phyloP scores from a whole-genome alignment of 73 alveolate species.

The Blepharisma japonicum region DNA sequence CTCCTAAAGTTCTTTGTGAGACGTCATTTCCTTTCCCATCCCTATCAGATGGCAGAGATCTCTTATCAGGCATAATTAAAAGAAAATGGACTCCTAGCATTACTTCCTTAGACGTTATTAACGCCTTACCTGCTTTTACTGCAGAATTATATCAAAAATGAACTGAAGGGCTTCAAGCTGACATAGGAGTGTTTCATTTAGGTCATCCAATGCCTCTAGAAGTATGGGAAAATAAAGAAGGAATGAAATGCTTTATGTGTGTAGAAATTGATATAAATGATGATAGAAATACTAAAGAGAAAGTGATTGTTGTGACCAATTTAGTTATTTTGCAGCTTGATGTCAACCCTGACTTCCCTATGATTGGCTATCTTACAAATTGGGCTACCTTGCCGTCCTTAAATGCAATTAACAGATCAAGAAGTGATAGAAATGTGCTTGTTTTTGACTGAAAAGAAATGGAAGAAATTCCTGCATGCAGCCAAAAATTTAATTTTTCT shows the following conservation, averaged over 20 bases:
- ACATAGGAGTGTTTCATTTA: too few species aligned
- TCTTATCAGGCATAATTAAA: conserved; percentile 34
- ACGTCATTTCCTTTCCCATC: conserved; percentile 42
- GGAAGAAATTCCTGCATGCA: conserved; percentile 4
- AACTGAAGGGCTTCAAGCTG: too few species aligned
- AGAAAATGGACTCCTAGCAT: conserved; percentile 53
- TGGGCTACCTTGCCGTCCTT: not conserved
- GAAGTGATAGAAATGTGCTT: not conserved
- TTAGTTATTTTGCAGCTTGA: too few species aligned
- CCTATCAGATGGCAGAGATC: conserved; percentile 39
- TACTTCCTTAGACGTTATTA: conserved; percentile 39
- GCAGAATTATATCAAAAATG: not conserved
- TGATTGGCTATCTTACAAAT: not conserved
- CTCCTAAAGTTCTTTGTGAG: conserved; percentile 44
- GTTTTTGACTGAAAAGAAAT: not conserved
- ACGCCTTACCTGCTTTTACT: conserved; percentile 44
- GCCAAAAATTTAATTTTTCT: not conserved
- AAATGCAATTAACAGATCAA: not conserved
- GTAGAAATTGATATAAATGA: too few species aligned
- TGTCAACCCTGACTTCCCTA: too few species aligned
- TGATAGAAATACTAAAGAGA: too few species aligned
- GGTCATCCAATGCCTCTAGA: too few species aligned
- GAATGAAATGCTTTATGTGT: too few species aligned
- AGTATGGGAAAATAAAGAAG: too few species aligned
- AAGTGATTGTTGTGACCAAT: too few species aligned